phyloP scores from a whole-genome alignment of 805 yeast genomes.

The Candida corydali region DNA sequence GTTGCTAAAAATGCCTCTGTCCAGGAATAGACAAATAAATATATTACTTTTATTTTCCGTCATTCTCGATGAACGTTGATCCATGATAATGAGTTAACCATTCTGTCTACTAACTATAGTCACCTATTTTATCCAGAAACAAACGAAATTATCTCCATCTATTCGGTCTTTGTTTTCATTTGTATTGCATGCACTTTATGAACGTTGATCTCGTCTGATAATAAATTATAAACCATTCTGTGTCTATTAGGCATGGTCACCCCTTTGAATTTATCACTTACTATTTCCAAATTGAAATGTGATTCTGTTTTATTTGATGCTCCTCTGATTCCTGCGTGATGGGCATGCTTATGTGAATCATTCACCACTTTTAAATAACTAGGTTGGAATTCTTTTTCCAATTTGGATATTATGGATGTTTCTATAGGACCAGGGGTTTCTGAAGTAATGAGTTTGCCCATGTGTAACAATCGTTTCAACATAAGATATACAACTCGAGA shows the following conservation, averaged over 20 bases:
- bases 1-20: conserved; percentile 79
- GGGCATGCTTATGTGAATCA: conserved; percentile 85
- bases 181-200: conserved; percentile 87
- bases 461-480: conserved; percentile 7
- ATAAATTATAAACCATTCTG: conserved; percentile 61
- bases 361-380: conserved; percentile 52
- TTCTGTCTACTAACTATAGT: no score
- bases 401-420: conserved; percentile 40
- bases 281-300: conserved; percentile 73
- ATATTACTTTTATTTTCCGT: no score
- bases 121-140: no score
- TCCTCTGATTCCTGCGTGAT: conserved; percentile 77
- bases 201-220: conserved; percentile 66
- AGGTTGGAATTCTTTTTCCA: conserved; percentile 42
- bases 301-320: conserved; percentile 72
- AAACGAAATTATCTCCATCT: conserved; percentile 10
- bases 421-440: conserved; percentile 45
- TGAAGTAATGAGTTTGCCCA: conserved; percentile 11
- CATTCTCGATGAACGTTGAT: no score
- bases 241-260: conserved; percentile 71
- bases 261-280: conserved; percentile 65
- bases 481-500: conserved; percentile 1
- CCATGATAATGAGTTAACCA: conserved; percentile 12
- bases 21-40: no score
- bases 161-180: conserved; percentile 67